Evolutionary conservation across 441 rosid genomes (phyloP).

Genomic region (Erodium texanum): DNA sequence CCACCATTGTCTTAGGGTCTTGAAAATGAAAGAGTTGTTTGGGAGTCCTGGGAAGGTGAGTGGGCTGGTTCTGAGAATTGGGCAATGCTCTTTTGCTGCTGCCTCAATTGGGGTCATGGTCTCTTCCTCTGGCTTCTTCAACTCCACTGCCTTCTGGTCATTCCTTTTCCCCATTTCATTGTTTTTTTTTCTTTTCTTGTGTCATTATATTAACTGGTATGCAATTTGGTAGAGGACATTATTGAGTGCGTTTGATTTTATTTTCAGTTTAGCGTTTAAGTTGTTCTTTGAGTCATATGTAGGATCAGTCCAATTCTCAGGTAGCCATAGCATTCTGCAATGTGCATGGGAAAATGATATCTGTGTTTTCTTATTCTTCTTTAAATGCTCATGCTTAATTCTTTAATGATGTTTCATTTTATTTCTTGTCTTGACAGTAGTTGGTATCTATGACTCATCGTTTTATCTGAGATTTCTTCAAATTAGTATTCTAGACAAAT

Average conservation of each 20-base stretch:
- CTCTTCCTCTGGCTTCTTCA: conserved; percentile 33
- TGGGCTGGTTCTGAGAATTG: conserved; percentile 36
- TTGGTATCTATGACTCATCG: neutral
- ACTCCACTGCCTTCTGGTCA: conserved; percentile 48
- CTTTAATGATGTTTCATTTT: neutral
- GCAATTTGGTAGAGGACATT: neutral
- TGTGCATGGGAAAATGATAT: neutral
- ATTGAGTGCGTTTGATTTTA: neutral
- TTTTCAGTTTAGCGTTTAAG: neutral
- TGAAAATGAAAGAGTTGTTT: conserved; percentile 37
- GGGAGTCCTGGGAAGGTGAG: conserved; percentile 45
- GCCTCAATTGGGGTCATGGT: conserved; percentile 46
- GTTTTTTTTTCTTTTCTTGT: neutral
- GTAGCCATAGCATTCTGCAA: neutral
- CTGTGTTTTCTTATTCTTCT: neutral
- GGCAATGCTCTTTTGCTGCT: conserved; percentile 41
- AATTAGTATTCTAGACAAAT: neutral
- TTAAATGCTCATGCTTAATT: neutral
- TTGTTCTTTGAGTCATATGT: neutral
- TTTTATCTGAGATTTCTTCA: neutral
- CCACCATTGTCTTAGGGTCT: neutral
- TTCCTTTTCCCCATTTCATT: neutral
- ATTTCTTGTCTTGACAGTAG: neutral
- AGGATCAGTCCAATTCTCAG: neutral
- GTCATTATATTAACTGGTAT: neutral